Base-by-base conservation (phyloP, 129 eudicot species). In the Cynara cardunculus region DNA sequence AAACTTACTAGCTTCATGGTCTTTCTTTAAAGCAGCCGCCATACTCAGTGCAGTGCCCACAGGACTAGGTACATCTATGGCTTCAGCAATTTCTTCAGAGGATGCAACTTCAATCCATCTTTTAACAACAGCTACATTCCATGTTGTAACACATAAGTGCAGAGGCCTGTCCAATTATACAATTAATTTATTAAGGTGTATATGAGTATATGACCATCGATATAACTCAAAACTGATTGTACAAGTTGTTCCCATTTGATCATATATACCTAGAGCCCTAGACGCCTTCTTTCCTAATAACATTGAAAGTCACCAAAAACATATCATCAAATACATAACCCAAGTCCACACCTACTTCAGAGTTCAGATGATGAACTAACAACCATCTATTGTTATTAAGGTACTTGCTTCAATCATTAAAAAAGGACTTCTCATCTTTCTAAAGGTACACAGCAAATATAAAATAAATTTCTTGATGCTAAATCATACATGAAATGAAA, bases 101-200 rank as follows among this genome's bases (percentile, higher is more conserved):
- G 95, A 88, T 84, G 97, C 97, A 74, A 95, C 89, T 82, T 95
- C 97, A 56, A 88, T 89, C 99, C 99, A 95, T 84, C 92, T 90
- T 85, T 85, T 92, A 82, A 95, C 97, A 85, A 95, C 90, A 84
- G 97, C 90, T 71, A 92, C 97, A 88, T 95, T 95, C 97, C 97
- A 95, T 67, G 97, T 92, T 80, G 89, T 78, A 70, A 92, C 80
- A 67, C 97, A 95, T 86, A 92, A 80, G 80, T 95, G 99, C 81
- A 95, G 87, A 67, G 99, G 99, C 81, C 99, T 95, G 93, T 46
- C 27, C 61, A 35, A 84, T 28, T 5, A 68, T 77, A 27, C 59
- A 22, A 25, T 41, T 70, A 74, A 77, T 12, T 44, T 10, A 49
- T 68, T 82, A 75, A 68, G 37, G 7, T 25, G 6, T 62, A 32